Conservation (phyloP, 1,139 yeast genomes). For the Debaryomyces psychrophilus region DNA sequence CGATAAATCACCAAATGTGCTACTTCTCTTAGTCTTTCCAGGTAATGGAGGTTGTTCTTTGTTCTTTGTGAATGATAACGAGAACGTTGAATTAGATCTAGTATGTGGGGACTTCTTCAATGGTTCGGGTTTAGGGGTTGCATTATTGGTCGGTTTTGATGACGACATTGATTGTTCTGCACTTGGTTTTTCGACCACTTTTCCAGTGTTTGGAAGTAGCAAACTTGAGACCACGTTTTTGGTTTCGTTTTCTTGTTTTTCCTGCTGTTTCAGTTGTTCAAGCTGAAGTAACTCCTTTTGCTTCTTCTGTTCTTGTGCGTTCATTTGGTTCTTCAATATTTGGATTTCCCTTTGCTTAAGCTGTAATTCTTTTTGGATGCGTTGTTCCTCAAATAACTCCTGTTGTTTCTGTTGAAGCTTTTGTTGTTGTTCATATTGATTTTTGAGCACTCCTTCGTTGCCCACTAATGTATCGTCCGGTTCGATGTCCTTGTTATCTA, state of each 20-base stretch:
- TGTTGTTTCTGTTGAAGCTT: constrained; percentile 2
- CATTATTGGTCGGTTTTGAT: neutral
- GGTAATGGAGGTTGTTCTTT: constrained; percentile 14
- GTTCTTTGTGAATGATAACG: constrained; percentile 21
- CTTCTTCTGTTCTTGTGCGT: neutral
- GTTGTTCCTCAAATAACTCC: neutral
- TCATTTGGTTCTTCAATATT: neutral
- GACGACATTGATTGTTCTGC: too few species aligned
- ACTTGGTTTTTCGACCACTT: neutral
- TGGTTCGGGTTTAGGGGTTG: neutral
- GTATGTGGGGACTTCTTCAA: constrained; percentile 26
- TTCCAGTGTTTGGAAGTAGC: neutral
- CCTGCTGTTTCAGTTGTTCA: neutral
- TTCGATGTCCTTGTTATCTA: constrained; percentile 18
- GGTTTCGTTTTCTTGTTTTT: neutral
- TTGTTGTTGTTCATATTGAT: constrained; percentile 2
- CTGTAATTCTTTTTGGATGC: neutral
- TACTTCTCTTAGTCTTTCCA: constrained; percentile 10
- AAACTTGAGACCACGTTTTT: neutral
- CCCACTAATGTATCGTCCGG: constrained; percentile 32
- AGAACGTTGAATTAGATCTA: constrained; percentile 35
- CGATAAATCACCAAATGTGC: constrained; percentile 27
- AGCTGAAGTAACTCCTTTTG: neutral
- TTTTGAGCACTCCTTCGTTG: constrained; percentile 3
- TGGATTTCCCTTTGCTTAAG: neutral